Evolutionary conservation across 208 protist genomes (phyloP).

Genomic region (Angomonas deanei): DNA sequence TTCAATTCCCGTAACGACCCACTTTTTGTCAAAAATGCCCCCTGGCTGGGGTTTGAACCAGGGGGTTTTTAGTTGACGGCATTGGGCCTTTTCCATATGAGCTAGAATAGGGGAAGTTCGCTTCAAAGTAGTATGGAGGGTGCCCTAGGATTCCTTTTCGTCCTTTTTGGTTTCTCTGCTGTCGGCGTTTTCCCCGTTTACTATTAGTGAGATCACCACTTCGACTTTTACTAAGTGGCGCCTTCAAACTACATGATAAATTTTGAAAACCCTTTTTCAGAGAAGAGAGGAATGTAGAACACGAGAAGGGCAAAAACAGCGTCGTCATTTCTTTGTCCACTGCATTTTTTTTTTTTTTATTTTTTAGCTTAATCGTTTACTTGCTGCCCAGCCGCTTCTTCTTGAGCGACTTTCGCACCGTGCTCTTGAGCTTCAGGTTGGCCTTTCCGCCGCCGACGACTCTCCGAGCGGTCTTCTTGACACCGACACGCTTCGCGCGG

Average conservation of each 20-base stretch:
- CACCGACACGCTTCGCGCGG: background rate
- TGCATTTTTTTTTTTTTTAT: slow-evolving; percentile 6
- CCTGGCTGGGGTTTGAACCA: background rate
- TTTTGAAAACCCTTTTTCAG: slow-evolving; percentile 1
- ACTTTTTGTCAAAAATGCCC: slow-evolving; percentile 21
- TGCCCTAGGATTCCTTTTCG: slow-evolving; percentile 21
- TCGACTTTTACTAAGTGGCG: slow-evolving; percentile 71
- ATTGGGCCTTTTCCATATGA: no score
- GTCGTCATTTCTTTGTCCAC: background rate
- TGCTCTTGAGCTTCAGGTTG: background rate
- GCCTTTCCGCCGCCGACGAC: background rate
- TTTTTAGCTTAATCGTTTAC: slow-evolving; percentile 12
- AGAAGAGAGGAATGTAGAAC: background rate
- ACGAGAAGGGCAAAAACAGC: background rate
- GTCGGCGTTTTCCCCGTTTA: background rate
- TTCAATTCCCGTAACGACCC: slow-evolving; percentile 91
- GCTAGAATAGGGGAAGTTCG: no score
- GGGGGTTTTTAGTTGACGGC: background rate
- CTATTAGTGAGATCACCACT: slow-evolving; percentile 27
- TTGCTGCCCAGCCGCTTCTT: no score
- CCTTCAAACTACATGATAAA: slow-evolving; percentile 17
- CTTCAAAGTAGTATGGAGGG: slow-evolving; percentile 72
- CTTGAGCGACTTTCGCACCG: no score
- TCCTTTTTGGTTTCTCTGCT: background rate
- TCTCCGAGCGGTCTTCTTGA: background rate